Conservation (phyloP, 2,329 filamentous ascomycete genomes). For the Colletotrichum echinochloae region DNA sequence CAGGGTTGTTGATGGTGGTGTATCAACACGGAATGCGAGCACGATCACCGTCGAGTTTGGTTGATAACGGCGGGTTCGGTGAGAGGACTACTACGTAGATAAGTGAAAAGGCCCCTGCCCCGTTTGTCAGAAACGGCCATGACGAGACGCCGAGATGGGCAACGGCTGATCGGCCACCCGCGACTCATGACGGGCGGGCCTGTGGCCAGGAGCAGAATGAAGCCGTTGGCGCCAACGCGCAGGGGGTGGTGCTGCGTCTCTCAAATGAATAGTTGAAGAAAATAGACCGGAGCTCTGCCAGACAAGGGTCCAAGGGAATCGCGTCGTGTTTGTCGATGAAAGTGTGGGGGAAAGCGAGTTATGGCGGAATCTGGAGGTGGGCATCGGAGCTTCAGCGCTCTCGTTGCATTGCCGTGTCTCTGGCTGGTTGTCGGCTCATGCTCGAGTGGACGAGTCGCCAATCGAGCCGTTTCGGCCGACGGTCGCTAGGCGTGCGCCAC, state of each 20-base stretch:
- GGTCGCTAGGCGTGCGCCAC: conserved; percentile 4
- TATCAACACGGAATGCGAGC: conserved; percentile 14
- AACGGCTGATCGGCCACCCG: conserved; percentile 12
- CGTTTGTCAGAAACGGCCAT: background rate
- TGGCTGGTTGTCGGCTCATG: conserved; percentile 12
- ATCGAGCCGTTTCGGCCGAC: conserved; percentile 20
- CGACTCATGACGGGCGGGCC: conserved; percentile 27
- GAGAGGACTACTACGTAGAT: conserved; percentile 11
- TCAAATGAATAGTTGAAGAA: conserved; percentile 10
- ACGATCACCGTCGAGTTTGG: conserved; percentile 4
- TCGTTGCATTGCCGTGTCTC: conserved; percentile 7
- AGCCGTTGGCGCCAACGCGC: conserved; percentile 25
- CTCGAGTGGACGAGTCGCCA: conserved; percentile 8
- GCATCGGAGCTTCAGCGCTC: conserved; percentile 5
- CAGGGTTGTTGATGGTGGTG: conserved; percentile 22
- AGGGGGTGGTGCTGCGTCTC: conserved; percentile 19
- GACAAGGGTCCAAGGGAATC: conserved; percentile 18
- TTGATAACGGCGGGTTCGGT: background rate
- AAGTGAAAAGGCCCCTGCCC: background rate
- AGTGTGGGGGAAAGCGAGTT: conserved; percentile 30
- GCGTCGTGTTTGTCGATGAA: conserved; percentile 31
- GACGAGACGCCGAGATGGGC: conserved; percentile 28
- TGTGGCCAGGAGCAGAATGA: conserved; percentile 19
- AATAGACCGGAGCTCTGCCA: conserved; percentile 23
- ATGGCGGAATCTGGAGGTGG: conserved; percentile 30